Evolutionary conservation across 1,284 basidiomycete species (phyloP), one percentile per base, ranked within the genome.

Genomic region (Athelia psychrophila): DNA sequence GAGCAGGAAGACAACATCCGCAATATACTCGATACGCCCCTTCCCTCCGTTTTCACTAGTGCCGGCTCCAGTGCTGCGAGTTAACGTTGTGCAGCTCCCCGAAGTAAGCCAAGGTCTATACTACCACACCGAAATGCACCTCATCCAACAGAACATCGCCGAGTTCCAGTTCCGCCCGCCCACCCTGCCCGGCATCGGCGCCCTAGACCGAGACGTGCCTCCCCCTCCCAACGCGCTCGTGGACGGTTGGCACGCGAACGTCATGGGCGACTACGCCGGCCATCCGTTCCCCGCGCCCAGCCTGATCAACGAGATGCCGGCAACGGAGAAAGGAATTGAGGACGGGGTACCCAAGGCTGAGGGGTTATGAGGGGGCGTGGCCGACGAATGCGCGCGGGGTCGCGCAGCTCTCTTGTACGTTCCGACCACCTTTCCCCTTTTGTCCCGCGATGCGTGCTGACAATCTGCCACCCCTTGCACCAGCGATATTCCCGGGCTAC

Each of bases 201-300:
- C 88, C 86, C 1, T 91, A 87, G 69, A 69, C n/a, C n/a, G n/a
- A n/a, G n/a, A n/a, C n/a, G n/a, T n/a, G n/a, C n/a, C 82, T 58
- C 85, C 87, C n/a, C 70, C 88, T 0, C 74, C 78, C 3, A 79
- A 86, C 62, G 82, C 83, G 32, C 75, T 89, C 25, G 84, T 89
- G 20, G 87, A 91, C 60, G 78, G 89, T 38, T 91, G 88, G 88
- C 74, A 75, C 56, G 77, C 77, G 2, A 81, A 80, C 53, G 75
- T 79, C 2, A 81, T 78, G 1, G 78, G 79, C 1, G 67, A 69
- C 50, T 81, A 81, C 55, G 73, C 76, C n/a, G n/a, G 76, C 2
- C 77, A 79, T 51, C 77, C 77, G 0, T 54, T 61, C 0, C 77
- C 77, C 20, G 61, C 60, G 12, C 71, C 73, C 1, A 65, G 76